phyloP scores from a whole-genome alignment of 495 filamentous ascomycete species.

The Hyaloscypha bicolor region DNA sequence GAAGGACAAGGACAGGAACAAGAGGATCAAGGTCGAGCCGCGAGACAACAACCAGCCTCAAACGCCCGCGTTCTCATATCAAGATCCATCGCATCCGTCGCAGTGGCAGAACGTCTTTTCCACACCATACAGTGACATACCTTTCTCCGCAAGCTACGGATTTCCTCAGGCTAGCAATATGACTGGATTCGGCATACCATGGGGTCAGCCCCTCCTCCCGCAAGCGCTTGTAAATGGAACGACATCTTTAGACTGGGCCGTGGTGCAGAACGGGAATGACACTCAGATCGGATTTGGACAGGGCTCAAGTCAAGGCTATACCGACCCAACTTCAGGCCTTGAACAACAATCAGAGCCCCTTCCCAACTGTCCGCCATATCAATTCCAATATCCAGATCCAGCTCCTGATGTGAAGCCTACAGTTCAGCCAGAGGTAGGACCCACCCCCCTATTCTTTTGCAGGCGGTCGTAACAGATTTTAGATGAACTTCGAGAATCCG shows the following conservation, averaged over 20 bases:
- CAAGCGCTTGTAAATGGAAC: not conserved
- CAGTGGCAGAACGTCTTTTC: not conserved
- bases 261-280: not conserved
- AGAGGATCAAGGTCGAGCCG: constrained; percentile 12
- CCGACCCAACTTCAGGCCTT: not conserved
- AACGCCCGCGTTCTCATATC: not conserved
- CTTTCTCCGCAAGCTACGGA: not conserved
- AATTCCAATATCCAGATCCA: not conserved
- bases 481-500: not conserved
- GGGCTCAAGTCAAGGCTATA: not conserved
- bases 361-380: not conserved
- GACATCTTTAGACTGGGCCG: not conserved
- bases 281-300: not conserved
- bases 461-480: not conserved
- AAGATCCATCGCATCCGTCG: not conserved
- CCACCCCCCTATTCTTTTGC: not conserved
- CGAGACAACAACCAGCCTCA: not conserved
- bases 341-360: not conserved
- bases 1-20: not conserved
- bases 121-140: not conserved
- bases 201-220: not conserved
- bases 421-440: not conserved
- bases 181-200: not conserved
- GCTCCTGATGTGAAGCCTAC: not conserved
- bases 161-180: not conserved